Base-by-base conservation (phyloP, 2,329 filamentous ascomycete genomes). In the Talaromyces sp. region DNA sequence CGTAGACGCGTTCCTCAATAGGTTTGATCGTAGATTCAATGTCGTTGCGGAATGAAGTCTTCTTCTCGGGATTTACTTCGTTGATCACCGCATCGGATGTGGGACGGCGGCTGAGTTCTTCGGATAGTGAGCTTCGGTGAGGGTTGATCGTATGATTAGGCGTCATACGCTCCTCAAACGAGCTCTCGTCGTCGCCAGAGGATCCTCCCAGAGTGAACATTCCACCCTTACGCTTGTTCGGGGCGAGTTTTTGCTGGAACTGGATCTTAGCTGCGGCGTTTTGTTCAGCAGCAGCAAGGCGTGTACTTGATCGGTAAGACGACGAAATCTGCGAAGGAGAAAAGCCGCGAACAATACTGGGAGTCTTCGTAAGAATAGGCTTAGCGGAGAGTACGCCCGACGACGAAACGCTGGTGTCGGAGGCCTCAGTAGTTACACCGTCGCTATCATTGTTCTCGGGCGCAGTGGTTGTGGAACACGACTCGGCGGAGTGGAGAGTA, bases 331-430 rank as follows among this genome's bases (percentile, higher is more conserved):
- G 87, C 29, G 90, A 89, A 1, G 91, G 91, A 5, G 91, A 91
- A 78, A 97, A 97, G 65, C 93, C 93, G 69, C 91, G 91, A 61
- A 97, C 89, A 65, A 97, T 86, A 68, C 89, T 93, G 67, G 88
- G 85, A 15, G 84, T 80, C 56, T 78, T 82, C 71, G 85, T 84
- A 68, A 88, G 78, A 59, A 87, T 86, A 1, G 77, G 69, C 6
- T 76, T 72, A 5, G 76, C 70, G 1, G 77, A 74, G 54, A 76
- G 74, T 58, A 81, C 78, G 10, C 77, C 75, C 2, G 80, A 80
- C 11, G 85, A 87, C 1, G 84, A 85, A 31, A 88, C 87, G 64
- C 87, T 91, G 6, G 83, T 84, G 71, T 90, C 87, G 59, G 86
- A 88, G 43, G 83, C 77, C 65, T 81, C 72, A 73, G 81, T 70